A percentile compares a stretch with the other conserved stretches of the same genome.
Evolutionary conservation across 2,329 filamentous ascomycete species (phyloP).

Genomic region (Aspergillus pseudonomiae): DNA sequence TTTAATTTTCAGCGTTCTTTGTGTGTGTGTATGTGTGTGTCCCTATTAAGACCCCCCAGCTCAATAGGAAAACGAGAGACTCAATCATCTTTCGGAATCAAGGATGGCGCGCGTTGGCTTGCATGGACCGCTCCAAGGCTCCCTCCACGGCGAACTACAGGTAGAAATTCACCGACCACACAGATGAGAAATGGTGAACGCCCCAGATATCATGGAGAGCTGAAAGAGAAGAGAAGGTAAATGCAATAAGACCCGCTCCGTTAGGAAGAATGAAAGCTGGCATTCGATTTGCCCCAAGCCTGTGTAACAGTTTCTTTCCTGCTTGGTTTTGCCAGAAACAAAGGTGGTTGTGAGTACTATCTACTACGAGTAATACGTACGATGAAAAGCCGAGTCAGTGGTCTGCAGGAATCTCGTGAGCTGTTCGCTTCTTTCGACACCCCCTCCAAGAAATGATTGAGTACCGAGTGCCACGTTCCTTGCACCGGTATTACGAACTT

Average conservation of each 20-base stretch:
- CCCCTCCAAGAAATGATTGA: neutral
- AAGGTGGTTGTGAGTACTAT: neutral
- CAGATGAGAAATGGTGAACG: neutral
- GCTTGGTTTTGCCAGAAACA: neutral
- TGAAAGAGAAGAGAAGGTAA: neutral
- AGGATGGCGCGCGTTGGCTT: slow-evolving; percentile 5
- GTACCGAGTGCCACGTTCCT: neutral
- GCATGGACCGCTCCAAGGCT: neutral
- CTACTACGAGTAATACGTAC: neutral
- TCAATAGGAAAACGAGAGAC: neutral
- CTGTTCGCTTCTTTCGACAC: neutral
- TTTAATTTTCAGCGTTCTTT: neutral
- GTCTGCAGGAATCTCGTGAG: neutral
- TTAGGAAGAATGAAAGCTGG: neutral
- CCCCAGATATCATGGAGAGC: neutral
- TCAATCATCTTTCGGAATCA: neutral
- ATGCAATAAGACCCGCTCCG: neutral
- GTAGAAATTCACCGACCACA: neutral
- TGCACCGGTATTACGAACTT: neutral
- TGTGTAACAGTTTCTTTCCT: neutral
- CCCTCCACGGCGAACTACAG: slow-evolving; percentile 4
- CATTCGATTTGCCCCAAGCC: neutral
- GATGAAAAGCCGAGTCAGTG: neutral
- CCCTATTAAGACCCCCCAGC: neutral
- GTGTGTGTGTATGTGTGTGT: no score